Base-by-base conservation (phyloP, 768 basidiomycete species). In the Rhodotorula diobovata region DNA sequence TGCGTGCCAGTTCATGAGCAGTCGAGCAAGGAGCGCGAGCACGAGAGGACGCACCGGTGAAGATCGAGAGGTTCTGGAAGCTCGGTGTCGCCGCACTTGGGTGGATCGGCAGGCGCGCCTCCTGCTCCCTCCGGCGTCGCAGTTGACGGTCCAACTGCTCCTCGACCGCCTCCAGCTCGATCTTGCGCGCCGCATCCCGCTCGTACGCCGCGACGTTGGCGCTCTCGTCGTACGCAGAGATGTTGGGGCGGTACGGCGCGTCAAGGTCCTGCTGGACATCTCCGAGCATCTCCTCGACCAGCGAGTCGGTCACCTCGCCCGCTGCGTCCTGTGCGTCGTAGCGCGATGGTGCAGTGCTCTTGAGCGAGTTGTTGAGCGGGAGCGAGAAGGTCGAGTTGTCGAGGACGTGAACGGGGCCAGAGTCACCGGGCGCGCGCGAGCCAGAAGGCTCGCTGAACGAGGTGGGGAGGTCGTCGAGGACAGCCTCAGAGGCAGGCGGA, bases 41-140 rank as follows among this genome's bases (percentile, higher is more conserved):
- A 34, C 34, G 11, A 4, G 30, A 34, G 32, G 30, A 28, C 63
- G 30, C 70, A 56, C 81, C 86, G 79, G 80, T 79, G 62, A 86
- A 86, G 54, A 87, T 86, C 2, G 84, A 82, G 34, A 87, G 74
- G n/a, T 80, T 83, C 71, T 85, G 83, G 62, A 87, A 83, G 32
- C 82, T 75, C 35, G 82, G 76, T 23, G 79, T 73, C 2, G 80
- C 77, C 4, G 79, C 69, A 10, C 70, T 70, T 35, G 78, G 80
- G 34, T 73, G 74, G 39, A 67, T 72, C 56, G 63, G 77, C 59
- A 64, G 48, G 51, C 75, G 71, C 43, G 58, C 59, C 68, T 74
- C 71, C 67, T 77, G 68, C 67, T 68, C 45, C 60, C 61, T 51
- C 54, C 70, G 66, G 75, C 69, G 39, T 15, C 70, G 72, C 28